Percentiles rank a stretch among this genome's conserved stretches.
phyloP scores from a whole-genome alignment of 2,329 filamentous ascomycete genomes.

The Talaromyces rugulosus region DNA sequence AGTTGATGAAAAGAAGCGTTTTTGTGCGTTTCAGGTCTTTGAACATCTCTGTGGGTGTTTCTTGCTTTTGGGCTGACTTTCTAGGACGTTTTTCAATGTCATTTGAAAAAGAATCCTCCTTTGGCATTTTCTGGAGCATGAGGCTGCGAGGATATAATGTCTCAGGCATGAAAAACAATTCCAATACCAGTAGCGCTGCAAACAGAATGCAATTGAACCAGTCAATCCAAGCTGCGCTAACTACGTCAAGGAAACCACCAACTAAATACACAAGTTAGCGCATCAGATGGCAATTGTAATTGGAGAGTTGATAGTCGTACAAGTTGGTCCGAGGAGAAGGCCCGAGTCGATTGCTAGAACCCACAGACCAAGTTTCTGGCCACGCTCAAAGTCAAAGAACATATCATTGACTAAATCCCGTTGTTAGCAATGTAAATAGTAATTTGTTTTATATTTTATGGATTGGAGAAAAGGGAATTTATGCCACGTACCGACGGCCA shows the following conservation, averaged over 20 bases:
- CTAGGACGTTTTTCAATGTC: neutral
- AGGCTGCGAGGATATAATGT: slow-evolving; percentile 53
- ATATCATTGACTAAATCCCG: slow-evolving; percentile 43
- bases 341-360: slow-evolving; percentile 54
- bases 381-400: slow-evolving; percentile 55
- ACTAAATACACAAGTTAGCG: slow-evolving; percentile 26
- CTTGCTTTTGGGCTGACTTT: neutral
- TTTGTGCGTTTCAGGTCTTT: slow-evolving; percentile 36
- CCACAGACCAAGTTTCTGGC: slow-evolving; percentile 55
- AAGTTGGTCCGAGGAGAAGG: slow-evolving; percentile 46
- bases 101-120: slow-evolving; percentile 1
- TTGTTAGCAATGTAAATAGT: neutral
- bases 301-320: slow-evolving; percentile 25
- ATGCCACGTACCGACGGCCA: slow-evolving; percentile 41
- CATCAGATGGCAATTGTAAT: neutral
- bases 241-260: slow-evolving; percentile 50
- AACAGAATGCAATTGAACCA: slow-evolving; percentile 55
- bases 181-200: slow-evolving; percentile 43
- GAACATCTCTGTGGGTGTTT: neutral
- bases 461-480: neutral
- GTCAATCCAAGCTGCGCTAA: slow-evolving; percentile 49
- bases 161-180: slow-evolving; percentile 51
- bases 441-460: neutral
- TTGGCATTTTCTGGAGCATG: slow-evolving; percentile 41
- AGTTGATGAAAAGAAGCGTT: slow-evolving; percentile 42